Conservation (phyloP, 2,329 filamentous ascomycete genomes). For the Dothistroma pini region DNA sequence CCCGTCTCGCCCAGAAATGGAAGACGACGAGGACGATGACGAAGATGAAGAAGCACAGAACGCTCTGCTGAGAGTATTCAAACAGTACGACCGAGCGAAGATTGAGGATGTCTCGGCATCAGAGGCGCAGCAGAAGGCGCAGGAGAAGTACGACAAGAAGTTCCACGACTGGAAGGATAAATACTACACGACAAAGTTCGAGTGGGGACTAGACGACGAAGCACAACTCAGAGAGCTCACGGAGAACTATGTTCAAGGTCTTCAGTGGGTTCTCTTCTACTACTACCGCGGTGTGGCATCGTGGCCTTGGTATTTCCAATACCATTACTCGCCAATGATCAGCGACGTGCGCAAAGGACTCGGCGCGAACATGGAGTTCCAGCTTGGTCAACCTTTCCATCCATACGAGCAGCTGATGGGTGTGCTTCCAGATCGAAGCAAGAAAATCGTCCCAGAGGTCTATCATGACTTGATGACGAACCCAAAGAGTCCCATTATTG, state of each 20-base stretch:
- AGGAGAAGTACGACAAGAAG: slow-evolving; percentile 83
- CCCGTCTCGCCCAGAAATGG: slow-evolving; percentile 48
- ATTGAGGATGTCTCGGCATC: slow-evolving; percentile 75
- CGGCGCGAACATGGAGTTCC: slow-evolving; percentile 83
- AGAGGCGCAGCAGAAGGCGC: slow-evolving; percentile 72
- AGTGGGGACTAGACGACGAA: slow-evolving; percentile 78
- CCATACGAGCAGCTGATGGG: slow-evolving; percentile 98
- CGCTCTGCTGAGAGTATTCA: slow-evolving; percentile 80
- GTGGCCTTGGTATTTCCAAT: slow-evolving; percentile 97
- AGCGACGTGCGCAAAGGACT: slow-evolving; percentile 90
- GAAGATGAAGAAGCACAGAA: slow-evolving; percentile 81
- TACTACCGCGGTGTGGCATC: slow-evolving; percentile 97
- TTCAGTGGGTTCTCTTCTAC: slow-evolving; percentile 98
- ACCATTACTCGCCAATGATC: slow-evolving; percentile 97
- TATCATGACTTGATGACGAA: slow-evolving; percentile 95
- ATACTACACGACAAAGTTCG: slow-evolving; percentile 89
- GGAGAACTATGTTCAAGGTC: slow-evolving; percentile 94
- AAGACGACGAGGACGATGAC: slow-evolving; percentile 61
- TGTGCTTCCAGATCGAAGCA: slow-evolving; percentile 93
- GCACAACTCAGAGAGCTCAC: slow-evolving; percentile 76
- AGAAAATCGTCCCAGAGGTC: slow-evolving; percentile 83
- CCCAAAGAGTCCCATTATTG: slow-evolving; percentile 84
- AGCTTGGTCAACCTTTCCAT: slow-evolving; percentile 88
- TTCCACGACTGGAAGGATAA: slow-evolving; percentile 91
- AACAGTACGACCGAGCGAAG: slow-evolving; percentile 85